Conservation (phyloP, 257 asterid genomes). For the Euphrasia confusa region DNA sequence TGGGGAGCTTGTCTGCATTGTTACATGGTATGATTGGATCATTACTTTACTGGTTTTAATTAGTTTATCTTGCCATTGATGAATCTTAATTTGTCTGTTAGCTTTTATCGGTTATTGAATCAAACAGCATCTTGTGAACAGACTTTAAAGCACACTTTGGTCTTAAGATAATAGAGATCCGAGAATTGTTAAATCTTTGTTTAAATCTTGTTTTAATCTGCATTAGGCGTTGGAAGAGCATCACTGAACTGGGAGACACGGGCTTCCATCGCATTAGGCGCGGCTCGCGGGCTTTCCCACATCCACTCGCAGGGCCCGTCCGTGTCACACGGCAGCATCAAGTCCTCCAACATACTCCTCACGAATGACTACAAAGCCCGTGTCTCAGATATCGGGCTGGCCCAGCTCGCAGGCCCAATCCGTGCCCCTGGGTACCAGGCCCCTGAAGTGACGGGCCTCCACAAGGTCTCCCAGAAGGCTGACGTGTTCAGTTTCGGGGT, state of each 20-base stretch:
- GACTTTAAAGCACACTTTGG: slow-evolving; percentile 13
- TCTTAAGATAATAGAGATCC: background rate
- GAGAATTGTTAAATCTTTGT: background rate
- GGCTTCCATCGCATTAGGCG: slow-evolving; percentile 38
- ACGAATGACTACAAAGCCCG: slow-evolving; percentile 39
- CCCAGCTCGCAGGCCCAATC: slow-evolving; percentile 34
- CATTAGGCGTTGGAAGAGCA: slow-evolving; percentile 31
- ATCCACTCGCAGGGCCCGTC: slow-evolving; percentile 43
- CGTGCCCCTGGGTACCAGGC: slow-evolving; percentile 42
- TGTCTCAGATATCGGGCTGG: slow-evolving; percentile 43
- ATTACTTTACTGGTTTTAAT: background rate
- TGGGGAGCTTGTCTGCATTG: slow-evolving; percentile 91
- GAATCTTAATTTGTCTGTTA: slow-evolving; percentile 6
- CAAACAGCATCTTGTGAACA: slow-evolving; percentile 12
- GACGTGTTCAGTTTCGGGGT: slow-evolving; percentile 57
- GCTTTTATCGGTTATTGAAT: slow-evolving; percentile 5
- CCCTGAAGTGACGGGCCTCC: slow-evolving; percentile 42
- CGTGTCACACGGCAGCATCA: slow-evolving; percentile 46
- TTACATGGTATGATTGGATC: slow-evolving; percentile 56
- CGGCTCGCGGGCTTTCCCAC: slow-evolving; percentile 41
- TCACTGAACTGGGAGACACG: slow-evolving; percentile 48
- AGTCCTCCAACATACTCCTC: slow-evolving; percentile 50
- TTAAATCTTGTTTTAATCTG: background rate
- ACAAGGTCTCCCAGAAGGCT: slow-evolving; percentile 44
- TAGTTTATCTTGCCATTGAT: background rate